Evolutionary conservation across 495 filamentous ascomycete species (phyloP), one percentile per base, ranked within the genome.

Genomic region (Thermothielavioides terrestris): DNA sequence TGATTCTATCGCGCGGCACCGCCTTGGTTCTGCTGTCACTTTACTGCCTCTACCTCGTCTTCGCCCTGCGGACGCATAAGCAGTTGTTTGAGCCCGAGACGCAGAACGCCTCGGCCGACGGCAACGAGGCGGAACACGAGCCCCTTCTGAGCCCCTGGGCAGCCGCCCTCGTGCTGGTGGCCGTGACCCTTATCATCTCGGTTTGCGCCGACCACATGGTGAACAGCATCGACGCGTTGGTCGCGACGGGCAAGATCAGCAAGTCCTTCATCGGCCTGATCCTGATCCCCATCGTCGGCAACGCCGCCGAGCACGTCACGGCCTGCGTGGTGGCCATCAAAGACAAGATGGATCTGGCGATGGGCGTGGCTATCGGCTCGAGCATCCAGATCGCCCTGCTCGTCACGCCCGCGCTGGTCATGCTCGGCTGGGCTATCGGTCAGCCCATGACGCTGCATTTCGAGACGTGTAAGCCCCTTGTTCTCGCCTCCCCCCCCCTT

Each of bases 251-350:
- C 9, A 81, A 84, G 56, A 90, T 98, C 73, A 89, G 83, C 72
- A 94, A 92, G 64, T 95, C 86, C 3, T 98, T 98, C 65, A 92
- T 97, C 62, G 92, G 92, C 72, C 77, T 98, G 45, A 84, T 98
- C 52, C 76, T 98, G 30, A 85, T 98, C 36, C 92, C 92, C 22
- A 96, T 98, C 62, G 92, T 98, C 28, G 92, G 92, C 50, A 98
- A 98, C 60, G 92, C 92, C 2, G 92, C 92, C 8, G 92, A 98
- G 68, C 92, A 98, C 65, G 90, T 94, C 32, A 96, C 92, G 7
- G 92, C 92, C 11, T 83, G 89, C 32, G 84, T 96, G 25, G 91
- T 96, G 34, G 87, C 92, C 0, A 78, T 84, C 59, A 94, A 94
- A 71, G 77, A 94, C 67, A 98, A 98, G 77, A 98, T 97, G 92